phyloP scores from a whole-genome alignment of 2,329 filamentous ascomycete species.

The Fusarium irregulare region DNA sequence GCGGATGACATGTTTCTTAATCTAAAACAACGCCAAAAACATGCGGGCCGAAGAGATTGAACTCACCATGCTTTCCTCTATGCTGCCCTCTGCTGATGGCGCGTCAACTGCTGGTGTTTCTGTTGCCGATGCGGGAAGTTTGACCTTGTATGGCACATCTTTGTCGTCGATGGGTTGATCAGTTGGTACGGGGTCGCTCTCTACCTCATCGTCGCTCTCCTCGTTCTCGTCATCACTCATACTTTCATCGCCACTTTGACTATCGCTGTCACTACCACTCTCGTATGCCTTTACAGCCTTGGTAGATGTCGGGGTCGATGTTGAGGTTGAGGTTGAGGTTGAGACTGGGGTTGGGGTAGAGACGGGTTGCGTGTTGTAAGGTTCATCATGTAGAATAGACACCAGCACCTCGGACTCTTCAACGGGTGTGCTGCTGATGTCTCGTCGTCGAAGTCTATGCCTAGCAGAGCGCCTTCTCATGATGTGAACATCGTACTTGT shows the following conservation, averaged over 20 bases:
- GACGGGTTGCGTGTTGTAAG: slow-evolving; percentile 5
- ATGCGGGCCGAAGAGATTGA: neutral
- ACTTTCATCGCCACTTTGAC: slow-evolving; percentile 6
- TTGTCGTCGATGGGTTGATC: neutral
- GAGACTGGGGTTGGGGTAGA: neutral
- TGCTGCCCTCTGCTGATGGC: slow-evolving; percentile 25
- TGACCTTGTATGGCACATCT: neutral
- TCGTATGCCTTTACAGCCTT: neutral
- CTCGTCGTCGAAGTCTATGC: slow-evolving; percentile 25
- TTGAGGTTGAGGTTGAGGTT: neutral
- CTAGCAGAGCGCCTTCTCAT: slow-evolving; percentile 28
- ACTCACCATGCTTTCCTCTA: slow-evolving; percentile 36
- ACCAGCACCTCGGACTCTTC: slow-evolving; percentile 16
- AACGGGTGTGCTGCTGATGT: slow-evolving; percentile 4
- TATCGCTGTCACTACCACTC: slow-evolving; percentile 4
- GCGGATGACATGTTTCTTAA: neutral
- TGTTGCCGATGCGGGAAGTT: neutral
- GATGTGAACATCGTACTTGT: slow-evolving; percentile 36
- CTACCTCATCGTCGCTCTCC: neutral
- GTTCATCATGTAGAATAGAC: slow-evolving; percentile 5
- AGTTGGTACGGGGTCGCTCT: neutral
- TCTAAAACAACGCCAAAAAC: neutral
- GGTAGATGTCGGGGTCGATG: neutral
- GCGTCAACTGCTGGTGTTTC: slow-evolving; percentile 18
- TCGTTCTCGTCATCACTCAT: slow-evolving; percentile 4